phyloP scores from a whole-genome alignment of 2,329 filamentous ascomycete genomes.

The Penicillium sp. region DNA sequence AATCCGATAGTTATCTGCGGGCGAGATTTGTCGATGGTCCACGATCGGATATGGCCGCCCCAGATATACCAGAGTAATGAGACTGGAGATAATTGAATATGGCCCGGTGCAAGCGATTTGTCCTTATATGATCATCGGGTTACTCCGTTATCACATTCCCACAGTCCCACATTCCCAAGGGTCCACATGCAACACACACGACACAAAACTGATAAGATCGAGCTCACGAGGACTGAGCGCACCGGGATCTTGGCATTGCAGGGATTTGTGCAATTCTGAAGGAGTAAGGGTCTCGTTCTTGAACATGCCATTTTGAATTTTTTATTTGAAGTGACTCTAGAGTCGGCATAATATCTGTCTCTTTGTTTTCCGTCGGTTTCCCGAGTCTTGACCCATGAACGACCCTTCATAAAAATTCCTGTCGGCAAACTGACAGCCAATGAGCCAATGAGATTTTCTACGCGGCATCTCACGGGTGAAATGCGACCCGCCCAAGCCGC shows the following conservation, averaged over 20 bases:
- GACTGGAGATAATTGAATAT: background rate
- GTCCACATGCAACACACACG: background rate
- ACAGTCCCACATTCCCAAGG: background rate
- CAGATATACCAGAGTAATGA: background rate
- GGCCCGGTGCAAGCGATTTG: background rate
- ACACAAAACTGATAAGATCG: slow-evolving; percentile 9
- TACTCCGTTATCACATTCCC: slow-evolving; percentile 10
- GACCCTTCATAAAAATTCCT: background rate
- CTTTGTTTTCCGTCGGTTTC: slow-evolving; percentile 2
- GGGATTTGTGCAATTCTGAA: background rate
- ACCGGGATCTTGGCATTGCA: slow-evolving; percentile 10
- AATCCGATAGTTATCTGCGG: background rate
- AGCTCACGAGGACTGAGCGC: slow-evolving; percentile 4
- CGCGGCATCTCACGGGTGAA: background rate
- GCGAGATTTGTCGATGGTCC: background rate
- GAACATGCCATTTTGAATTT: background rate
- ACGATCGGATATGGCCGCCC: slow-evolving; percentile 6
- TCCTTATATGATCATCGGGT: slow-evolving; percentile 4
- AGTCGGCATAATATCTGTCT: no score
- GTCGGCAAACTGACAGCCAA: slow-evolving; percentile 13
- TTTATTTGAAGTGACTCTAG: background rate
- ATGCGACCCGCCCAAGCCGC: slow-evolving; percentile 1
- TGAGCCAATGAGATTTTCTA: slow-evolving; percentile 9
- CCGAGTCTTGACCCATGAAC: slow-evolving; percentile 9
- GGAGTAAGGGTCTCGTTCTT: background rate